Evolutionary conservation across 2,329 filamentous ascomycete genomes (phyloP).

Genomic region (Byssochlamys sp.): DNA sequence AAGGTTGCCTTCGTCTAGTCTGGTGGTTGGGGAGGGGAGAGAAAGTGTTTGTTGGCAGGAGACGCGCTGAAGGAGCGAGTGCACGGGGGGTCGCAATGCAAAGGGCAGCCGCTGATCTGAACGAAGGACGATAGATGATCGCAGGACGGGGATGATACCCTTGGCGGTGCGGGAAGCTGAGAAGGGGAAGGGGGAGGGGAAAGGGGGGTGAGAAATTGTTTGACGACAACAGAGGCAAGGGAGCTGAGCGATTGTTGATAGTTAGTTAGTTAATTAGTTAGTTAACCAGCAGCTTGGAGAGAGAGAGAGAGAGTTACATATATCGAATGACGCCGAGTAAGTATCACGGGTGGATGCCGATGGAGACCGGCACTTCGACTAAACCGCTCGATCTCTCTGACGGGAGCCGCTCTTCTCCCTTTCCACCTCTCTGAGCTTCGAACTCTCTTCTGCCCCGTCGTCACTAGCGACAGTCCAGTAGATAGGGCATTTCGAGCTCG

Average conservation of each 20-base stretch:
- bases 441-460: not conserved
- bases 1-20: not conserved
- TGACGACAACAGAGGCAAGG: not conserved
- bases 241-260: not conserved
- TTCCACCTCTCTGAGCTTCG: not conserved
- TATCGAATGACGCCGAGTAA: not conserved
- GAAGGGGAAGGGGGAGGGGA: not conserved
- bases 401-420: not conserved
- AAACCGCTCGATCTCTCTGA: not conserved
- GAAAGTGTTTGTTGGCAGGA: not conserved
- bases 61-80: not conserved
- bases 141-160: not conserved
- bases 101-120: not conserved
- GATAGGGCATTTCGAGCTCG: not conserved
- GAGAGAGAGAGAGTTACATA: not conserved
- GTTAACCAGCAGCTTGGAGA: not conserved
- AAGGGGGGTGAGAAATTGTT: not conserved
- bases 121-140: not conserved
- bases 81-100: not conserved
- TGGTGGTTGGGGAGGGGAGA: not conserved
- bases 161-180: not conserved
- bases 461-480: not conserved
- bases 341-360: not conserved
- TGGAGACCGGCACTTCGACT: not conserved
- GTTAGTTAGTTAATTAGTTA: not conserved